These are phyloP conservation scores for Fraxinus americana DNA, from an alignment of 257 asterid species.

Conservation along the genomic window DNA sequence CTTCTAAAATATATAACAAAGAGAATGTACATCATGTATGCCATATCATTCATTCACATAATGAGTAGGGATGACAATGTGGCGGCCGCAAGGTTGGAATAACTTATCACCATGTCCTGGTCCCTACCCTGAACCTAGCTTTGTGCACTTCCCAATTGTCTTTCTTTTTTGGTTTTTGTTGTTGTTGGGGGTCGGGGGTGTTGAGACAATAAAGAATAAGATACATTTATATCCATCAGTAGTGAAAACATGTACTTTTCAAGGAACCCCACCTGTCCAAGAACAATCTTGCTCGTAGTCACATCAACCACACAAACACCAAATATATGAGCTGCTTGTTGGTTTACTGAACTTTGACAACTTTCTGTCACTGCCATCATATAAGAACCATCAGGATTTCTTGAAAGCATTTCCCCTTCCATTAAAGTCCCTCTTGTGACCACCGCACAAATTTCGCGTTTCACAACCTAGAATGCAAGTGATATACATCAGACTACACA, in stretches of 20 bases:
- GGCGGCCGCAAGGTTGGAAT: not conserved
- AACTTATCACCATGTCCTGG: not conserved
- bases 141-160: not conserved
- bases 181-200: not conserved
- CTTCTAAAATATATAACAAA: slow-evolving; percentile 12
- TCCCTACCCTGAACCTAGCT: not conserved
- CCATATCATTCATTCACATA: not conserved
- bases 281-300: slow-evolving; percentile 75
- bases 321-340: slow-evolving; percentile 50
- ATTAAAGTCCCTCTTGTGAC: slow-evolving; percentile 94
- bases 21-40: slow-evolving; percentile 12
- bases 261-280: slow-evolving; percentile 75
- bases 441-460: slow-evolving; percentile 92
- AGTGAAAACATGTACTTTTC: not conserved
- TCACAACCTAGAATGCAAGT: slow-evolving; percentile 69
- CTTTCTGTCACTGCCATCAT: slow-evolving; percentile 80
- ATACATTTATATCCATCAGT: not conserved
- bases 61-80: not conserved
- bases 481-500: slow-evolving; percentile 25
- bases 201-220: not conserved
- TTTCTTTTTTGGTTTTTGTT: not conserved
- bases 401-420: slow-evolving; percentile 80
- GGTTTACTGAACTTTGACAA: slow-evolving; percentile 51
- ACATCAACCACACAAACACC: slow-evolving; percentile 89
- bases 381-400: slow-evolving; percentile 87